These are phyloP conservation scores for Fusarium lateritium DNA, from an alignment of 2,329 filamentous ascomycete genomes.

Conservation along the genomic window DNA sequence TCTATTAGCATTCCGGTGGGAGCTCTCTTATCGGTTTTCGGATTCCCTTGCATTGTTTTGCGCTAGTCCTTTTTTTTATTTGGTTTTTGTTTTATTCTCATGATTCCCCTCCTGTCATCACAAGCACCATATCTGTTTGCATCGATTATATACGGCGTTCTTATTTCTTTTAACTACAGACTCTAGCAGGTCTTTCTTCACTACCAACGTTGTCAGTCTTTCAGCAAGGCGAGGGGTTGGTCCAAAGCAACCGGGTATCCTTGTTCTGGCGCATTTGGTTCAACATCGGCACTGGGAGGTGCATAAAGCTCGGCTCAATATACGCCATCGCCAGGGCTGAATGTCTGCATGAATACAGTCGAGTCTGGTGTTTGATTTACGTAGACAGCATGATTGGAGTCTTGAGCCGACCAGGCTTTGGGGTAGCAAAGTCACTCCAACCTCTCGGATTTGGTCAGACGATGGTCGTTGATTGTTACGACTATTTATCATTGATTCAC, in stretches of 20 bases:
- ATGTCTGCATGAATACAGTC: background rate
- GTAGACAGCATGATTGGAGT: background rate
- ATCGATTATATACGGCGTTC: conserved; percentile 30
- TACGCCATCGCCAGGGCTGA: background rate
- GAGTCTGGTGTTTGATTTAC: background rate
- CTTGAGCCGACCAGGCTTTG: background rate
- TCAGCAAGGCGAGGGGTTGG: conserved; percentile 24
- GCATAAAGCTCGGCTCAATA: conserved; percentile 13
- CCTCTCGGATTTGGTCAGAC: background rate
- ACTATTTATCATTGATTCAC: background rate
- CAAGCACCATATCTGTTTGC: conserved; percentile 14
- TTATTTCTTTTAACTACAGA: conserved; percentile 19
- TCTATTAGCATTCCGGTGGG: background rate
- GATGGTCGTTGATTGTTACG: background rate
- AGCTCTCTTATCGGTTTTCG: background rate
- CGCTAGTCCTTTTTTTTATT: background rate
- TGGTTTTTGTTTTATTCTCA: conserved; percentile 1
- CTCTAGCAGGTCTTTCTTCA: conserved; percentile 12
- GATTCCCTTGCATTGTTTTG: background rate
- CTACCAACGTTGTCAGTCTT: conserved; percentile 14
- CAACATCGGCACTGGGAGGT: conserved; percentile 5
- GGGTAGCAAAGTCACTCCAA: background rate
- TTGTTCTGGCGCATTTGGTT: conserved; percentile 20
- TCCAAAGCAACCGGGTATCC: conserved; percentile 2
- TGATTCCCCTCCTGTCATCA: conserved; percentile 39